Percentiles rank a stretch among this genome's conserved stretches.
These are phyloP conservation scores for Lachancea lanzarotensis DNA, from an alignment of 805 yeast genomes.

Conservation along the genomic window DNA sequence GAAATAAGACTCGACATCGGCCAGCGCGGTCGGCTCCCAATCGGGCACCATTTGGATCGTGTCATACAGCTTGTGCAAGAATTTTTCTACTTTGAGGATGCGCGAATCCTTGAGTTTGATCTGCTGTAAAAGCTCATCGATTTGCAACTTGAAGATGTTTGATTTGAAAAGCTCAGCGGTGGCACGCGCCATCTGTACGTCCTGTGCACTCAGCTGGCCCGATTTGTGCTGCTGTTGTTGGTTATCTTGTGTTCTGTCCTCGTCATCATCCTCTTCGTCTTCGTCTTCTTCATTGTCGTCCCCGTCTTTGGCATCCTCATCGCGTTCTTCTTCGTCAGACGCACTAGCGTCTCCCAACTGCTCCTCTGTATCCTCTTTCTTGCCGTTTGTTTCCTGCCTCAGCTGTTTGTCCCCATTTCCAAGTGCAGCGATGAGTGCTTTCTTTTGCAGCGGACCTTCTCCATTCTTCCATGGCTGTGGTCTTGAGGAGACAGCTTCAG, in stretches of 20 bases:
- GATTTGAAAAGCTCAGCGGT: slow-evolving; percentile 92
- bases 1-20: slow-evolving; percentile 53
- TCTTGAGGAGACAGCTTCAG: slow-evolving; percentile 14
- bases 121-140: slow-evolving; percentile 84
- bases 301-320: slow-evolving; percentile 25
- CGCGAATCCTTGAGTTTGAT: slow-evolving; percentile 66
- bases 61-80: slow-evolving; percentile 66
- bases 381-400: not conserved
- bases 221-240: slow-evolving; percentile 9
- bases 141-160: slow-evolving; percentile 89
- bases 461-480: not conserved
- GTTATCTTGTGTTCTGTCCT: too few species aligned
- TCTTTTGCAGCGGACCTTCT: slow-evolving; percentile 7
- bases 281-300: slow-evolving; percentile 15
- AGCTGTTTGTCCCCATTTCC: not conserved
- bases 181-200: slow-evolving; percentile 85
- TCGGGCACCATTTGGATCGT: slow-evolving; percentile 60
- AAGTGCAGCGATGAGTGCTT: slow-evolving; percentile 8
- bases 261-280: slow-evolving; percentile 11
- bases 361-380: slow-evolving; percentile 5
- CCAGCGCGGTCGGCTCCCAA: slow-evolving; percentile 43
- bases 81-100: slow-evolving; percentile 60
- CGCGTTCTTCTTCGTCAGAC: slow-evolving; percentile 5
- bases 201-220: slow-evolving; percentile 57
- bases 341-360: slow-evolving; percentile 9